Evolutionary conservation across 257 asterid genomes (phyloP).

Genomic region (Prunella vulgaris): DNA sequence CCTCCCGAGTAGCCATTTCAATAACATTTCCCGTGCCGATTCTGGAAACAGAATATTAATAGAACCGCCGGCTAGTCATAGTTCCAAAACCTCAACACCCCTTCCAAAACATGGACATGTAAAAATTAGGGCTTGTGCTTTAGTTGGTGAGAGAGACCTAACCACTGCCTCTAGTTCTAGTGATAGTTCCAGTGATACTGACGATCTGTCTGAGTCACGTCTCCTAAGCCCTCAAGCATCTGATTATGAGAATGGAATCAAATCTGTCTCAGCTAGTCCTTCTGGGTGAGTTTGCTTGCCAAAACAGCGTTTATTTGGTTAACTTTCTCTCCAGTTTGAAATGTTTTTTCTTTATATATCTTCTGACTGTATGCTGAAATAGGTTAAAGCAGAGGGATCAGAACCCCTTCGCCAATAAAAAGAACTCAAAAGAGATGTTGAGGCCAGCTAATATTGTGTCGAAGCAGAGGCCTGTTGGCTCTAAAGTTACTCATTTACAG

Average conservation of each 20-base stretch:
- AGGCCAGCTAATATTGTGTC: constrained; percentile 23
- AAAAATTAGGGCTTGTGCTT: constrained; percentile 19
- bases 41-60: constrained; percentile 25
- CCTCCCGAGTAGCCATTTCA: constrained; percentile 29
- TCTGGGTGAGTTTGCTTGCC: constrained; percentile 32
- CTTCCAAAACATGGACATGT: constrained; percentile 25
- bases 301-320: not conserved
- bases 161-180: constrained; percentile 32
- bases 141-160: constrained; percentile 32
- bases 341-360: not conserved
- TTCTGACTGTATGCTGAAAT: constrained; percentile 1
- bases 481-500: constrained; percentile 28
- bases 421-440: constrained; percentile 24
- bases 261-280: constrained; percentile 43
- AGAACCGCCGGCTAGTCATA: constrained; percentile 23
- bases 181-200: constrained; percentile 45
- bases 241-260: constrained; percentile 38
- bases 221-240: constrained; percentile 44
- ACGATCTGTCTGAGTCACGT: constrained; percentile 36
- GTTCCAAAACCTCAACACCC: constrained; percentile 26
- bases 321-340: constrained; percentile 10
- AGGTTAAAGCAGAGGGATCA: constrained; percentile 37
- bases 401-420: constrained; percentile 21
- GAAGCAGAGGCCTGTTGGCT: constrained; percentile 24
- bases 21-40: constrained; percentile 15